A percentile compares a stretch with the other conserved stretches of the same genome.
Conservation (phyloP, 2,329 filamentous ascomycete species). For the Penicillium brasilianum region DNA sequence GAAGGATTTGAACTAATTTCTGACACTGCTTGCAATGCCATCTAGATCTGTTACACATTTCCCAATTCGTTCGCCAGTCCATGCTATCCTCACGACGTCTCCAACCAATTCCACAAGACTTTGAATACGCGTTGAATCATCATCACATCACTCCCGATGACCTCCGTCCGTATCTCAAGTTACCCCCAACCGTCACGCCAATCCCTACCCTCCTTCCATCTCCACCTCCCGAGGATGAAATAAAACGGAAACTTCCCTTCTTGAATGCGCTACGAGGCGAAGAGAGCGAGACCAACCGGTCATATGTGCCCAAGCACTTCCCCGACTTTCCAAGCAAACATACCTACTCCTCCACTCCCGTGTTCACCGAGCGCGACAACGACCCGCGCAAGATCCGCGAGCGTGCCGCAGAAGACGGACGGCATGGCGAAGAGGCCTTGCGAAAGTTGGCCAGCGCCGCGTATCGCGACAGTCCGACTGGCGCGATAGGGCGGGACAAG, state of each 20-base stretch:
- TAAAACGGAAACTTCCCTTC: constrained; percentile 46
- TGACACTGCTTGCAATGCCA: constrained; percentile 22
- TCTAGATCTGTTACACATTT: constrained; percentile 61
- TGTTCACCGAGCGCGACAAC: constrained; percentile 63
- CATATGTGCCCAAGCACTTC: constrained; percentile 65
- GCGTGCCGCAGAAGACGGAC: constrained; percentile 67
- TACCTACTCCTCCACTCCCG: constrained; percentile 65
- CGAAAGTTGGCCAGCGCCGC: constrained; percentile 62
- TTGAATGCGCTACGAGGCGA: constrained; percentile 58
- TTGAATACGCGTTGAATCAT: constrained; percentile 53
- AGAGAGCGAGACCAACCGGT: constrained; percentile 52
- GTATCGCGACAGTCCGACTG: constrained; percentile 47
- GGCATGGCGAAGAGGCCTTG: constrained; percentile 68
- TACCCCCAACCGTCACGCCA: constrained; percentile 27
- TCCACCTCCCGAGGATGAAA: constrained; percentile 48
- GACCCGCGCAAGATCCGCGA: constrained; percentile 66
- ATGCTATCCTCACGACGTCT: constrained; percentile 63
- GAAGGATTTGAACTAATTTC: constrained; percentile 22
- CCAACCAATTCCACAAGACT: constrained; percentile 63
- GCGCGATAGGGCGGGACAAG: constrained; percentile 49
- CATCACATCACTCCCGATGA: constrained; percentile 38
- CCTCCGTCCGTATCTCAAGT: constrained; percentile 42
- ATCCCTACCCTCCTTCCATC: constrained; percentile 43
- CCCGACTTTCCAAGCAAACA: constrained; percentile 67
- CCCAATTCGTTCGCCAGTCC: constrained; percentile 59